Evolutionary conservation across 768 basidiomycete species (phyloP).

Genomic region (Tremella mesenterica): DNA sequence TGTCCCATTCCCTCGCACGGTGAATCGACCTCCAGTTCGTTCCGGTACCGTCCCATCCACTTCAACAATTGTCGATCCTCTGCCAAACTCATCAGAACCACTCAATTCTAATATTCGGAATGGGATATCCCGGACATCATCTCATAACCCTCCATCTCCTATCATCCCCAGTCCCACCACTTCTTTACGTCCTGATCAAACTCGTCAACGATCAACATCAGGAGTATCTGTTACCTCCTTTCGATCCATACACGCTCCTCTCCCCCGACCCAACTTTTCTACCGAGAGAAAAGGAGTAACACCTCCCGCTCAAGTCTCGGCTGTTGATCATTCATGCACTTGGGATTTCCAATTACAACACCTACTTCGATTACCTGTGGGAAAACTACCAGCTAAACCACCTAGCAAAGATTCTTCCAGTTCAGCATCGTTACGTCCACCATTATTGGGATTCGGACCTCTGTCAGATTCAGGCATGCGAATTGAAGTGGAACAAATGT

Average conservation of each 20-base stretch:
- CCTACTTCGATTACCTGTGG: slow-evolving; percentile 19
- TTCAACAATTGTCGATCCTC: slow-evolving; percentile 3
- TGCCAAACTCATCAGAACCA: background rate
- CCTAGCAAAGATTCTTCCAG: slow-evolving; percentile 4
- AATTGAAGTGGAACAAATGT: slow-evolving; percentile 20
- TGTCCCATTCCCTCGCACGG: background rate
- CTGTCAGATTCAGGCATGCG: slow-evolving; percentile 22
- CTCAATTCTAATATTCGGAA: background rate
- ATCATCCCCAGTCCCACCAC: background rate
- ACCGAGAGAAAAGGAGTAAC: slow-evolving; percentile 24
- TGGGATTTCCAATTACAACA: slow-evolving; percentile 28
- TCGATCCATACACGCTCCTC: background rate
- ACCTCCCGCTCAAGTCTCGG: slow-evolving; percentile 6
- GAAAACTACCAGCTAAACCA: slow-evolving; percentile 9
- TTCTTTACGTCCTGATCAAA: background rate
- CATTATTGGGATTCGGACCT: slow-evolving; percentile 24
- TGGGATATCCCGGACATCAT: background rate
- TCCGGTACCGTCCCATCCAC: slow-evolving; percentile 5
- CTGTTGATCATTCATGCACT: slow-evolving; percentile 18
- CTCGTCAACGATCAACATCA: background rate
- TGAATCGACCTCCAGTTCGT: background rate
- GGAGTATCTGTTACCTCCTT: background rate
- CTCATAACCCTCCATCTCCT: background rate
- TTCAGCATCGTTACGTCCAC: background rate
- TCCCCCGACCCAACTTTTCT: background rate